Evolutionary conservation across 169 alveolate genomes (phyloP).

Genomic region (Theileria annulata): DNA sequence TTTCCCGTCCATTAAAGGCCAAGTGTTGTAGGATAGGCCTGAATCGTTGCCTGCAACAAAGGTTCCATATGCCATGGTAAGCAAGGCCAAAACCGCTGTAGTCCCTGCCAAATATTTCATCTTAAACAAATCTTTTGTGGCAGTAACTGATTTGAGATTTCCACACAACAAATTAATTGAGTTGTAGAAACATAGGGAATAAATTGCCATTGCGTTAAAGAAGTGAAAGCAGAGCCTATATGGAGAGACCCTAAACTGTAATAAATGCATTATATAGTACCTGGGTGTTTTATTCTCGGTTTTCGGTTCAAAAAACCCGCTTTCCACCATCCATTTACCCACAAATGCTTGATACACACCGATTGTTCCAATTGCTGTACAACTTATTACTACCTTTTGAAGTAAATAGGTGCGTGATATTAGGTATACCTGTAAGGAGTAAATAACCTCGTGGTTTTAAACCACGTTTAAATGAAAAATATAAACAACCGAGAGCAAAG

Average conservation of each 20-base stretch:
- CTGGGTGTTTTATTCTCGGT: constrained; percentile 76
- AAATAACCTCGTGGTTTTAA: constrained; percentile 68
- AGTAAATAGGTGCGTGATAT: background rate
- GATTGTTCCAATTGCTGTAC: constrained; percentile 47
- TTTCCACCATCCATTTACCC: constrained; percentile 81
- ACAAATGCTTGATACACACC: constrained; percentile 78
- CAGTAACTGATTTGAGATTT: background rate
- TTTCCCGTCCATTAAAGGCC: constrained; percentile 82
- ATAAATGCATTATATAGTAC: background rate
- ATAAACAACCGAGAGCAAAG: constrained; percentile 78
- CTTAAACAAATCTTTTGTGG: constrained; percentile 4
- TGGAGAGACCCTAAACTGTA: constrained; percentile 73
- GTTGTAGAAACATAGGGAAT: constrained; percentile 71
- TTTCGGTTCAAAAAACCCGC: constrained; percentile 75
- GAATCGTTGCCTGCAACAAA: constrained; percentile 88
- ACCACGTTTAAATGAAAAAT: constrained; percentile 73
- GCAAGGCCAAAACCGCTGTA: constrained; percentile 33
- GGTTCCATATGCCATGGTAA: constrained; percentile 76
- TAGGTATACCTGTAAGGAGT: constrained; percentile 29
- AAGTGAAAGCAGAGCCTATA: constrained; percentile 72
- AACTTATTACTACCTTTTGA: background rate
- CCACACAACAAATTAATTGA: constrained; percentile 53
- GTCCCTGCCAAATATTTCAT: constrained; percentile 18
- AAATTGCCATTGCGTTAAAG: constrained; percentile 71
- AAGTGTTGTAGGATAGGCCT: constrained; percentile 85